phyloP scores from a whole-genome alignment of 495 filamentous ascomycete genomes.

The Penicillium canariense region DNA sequence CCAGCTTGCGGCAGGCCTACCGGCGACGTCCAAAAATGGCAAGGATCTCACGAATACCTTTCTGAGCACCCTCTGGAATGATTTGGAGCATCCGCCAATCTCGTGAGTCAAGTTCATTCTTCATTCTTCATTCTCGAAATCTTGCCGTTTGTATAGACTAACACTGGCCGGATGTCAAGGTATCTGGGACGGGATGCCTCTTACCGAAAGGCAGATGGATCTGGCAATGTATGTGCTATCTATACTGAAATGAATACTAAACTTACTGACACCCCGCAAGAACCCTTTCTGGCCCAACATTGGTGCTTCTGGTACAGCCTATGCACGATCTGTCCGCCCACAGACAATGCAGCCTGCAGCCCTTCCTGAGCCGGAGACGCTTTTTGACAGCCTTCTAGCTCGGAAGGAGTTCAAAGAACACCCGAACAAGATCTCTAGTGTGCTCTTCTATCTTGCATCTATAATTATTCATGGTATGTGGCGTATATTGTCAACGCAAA shows the following conservation, averaged over 20 bases:
- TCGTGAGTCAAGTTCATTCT: constrained; percentile 43
- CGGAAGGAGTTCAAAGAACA: constrained; percentile 62
- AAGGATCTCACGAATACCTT: constrained; percentile 57
- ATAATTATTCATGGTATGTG: constrained; percentile 78
- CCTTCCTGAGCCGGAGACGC: constrained; percentile 69
- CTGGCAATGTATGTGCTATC: constrained; percentile 52
- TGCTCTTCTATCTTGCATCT: constrained; percentile 85
- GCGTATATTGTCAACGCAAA: neutral
- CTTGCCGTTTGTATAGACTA: neutral
- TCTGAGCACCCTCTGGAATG: constrained; percentile 63
- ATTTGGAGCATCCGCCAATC: constrained; percentile 65
- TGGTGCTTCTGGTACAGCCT: constrained; percentile 61
- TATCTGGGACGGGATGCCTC: constrained; percentile 52
- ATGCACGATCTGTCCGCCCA: constrained; percentile 72
- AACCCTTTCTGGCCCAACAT: constrained; percentile 61
- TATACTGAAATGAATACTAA: neutral
- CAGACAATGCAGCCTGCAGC: constrained; percentile 58
- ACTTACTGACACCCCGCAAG: constrained; percentile 22
- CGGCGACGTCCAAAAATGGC: constrained; percentile 52
- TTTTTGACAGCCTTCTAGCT: constrained; percentile 75
- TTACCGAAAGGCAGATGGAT: constrained; percentile 70
- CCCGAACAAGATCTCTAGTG: constrained; percentile 79
- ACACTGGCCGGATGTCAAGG: constrained; percentile 30
- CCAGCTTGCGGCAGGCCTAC: constrained; percentile 44
- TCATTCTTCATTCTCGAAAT: no score